Evolutionary conservation across 352 stramenopile species (phyloP), one percentile per base, ranked within the genome.

Genomic region (Pythium myriotylum): DNA sequence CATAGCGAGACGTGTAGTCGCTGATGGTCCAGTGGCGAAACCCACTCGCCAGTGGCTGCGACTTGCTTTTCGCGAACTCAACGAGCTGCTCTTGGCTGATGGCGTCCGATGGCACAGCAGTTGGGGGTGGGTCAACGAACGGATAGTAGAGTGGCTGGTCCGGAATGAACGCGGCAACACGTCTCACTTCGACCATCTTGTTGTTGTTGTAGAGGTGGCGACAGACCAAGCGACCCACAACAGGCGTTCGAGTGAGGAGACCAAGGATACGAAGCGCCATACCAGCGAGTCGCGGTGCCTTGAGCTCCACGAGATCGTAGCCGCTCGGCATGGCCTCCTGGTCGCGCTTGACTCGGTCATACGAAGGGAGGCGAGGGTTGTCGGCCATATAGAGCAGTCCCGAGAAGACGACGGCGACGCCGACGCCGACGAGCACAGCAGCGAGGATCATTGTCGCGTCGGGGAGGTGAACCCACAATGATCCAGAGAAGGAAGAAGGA

Each of bases 61-160:
- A 17, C 17, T 20, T 23, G 4, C 10, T n/a, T 9, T 45, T 20
- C 27, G 17, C 39, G 29, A 61, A 61, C 42, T 29, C 40, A 2
- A 27, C 3, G n/a, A 61, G 29, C 29, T 35, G 29, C 29, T 10
- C 29, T 10, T 5, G 40, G 16, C 39, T n/a, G 2, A 49, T 4
- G 0, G 42, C 13, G 4, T 52, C 41, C 1, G 19, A 26, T 3
- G 26, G 5, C 10, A 19, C 3, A 2, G 20, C 40, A 10, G 33
- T 23, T 14, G 37, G 29, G 14, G 53, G 32, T 6, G 54, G 41
- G 3, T 61, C 54, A 19, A 61, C 54, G 26, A 61, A 13, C 20
- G 42, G 54, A 24, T 61, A 53, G 39, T 61, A 61, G 12, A 61
- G 40, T 23, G 41, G 54, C 22, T 61, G 54, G 29, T 61, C 54